Evolutionary conservation across 2,329 filamentous ascomycete genomes (phyloP), one percentile per base, ranked within the genome.

Genomic region (Microdochium paspali): DNA sequence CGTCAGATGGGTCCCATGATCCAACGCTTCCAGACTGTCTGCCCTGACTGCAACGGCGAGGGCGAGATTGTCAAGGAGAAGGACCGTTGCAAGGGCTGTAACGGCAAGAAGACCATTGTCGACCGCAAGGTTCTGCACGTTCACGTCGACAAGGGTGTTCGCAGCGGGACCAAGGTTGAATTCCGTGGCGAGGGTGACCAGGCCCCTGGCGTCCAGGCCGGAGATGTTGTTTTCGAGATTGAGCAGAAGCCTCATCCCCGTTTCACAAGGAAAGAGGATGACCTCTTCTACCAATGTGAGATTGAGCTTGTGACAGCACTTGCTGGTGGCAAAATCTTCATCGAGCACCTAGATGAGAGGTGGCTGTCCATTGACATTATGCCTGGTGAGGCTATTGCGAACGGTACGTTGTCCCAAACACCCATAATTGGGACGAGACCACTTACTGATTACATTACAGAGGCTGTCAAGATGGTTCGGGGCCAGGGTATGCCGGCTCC

Each of bases 1-100:
- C 87, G 94, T 65, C 93, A 98, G 72, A 97, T 98, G 90, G 93
- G 93, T 46, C 93, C 93, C 50, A 98, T 98, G 93, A 97, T 98
- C 59, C 94, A 98, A 74, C 88, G 93, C 49, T 98, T 98, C 82
- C 93, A 98, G 77, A 97, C 91, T 25, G 90, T 96, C 59, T 98
- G 93, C 79, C 87, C 90, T 24, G 94, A 98, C 72, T 98, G 93
- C 67, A 91, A 93, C 59, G 94, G 94, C 53, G 93, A 98, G 69
- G 91, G 93, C 51, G 93, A 98, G 74, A 90, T 85, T 55, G 91
- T 98, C 67, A 89, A 88, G 64, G 91, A 97, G 57, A 94, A 94
- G 76, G 93, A 98, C 67, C 86, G 89, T 61, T 98, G 93, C 85
- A 97, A 96, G 82, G 79, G 81, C 64, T 98, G 93, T 74, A 82